Percentiles rank a stretch among this genome's conserved stretches.
These are phyloP conservation scores for Bromus sterilis DNA, from an alignment of 176 grass and related monocot species.

Conservation along the genomic window DNA sequence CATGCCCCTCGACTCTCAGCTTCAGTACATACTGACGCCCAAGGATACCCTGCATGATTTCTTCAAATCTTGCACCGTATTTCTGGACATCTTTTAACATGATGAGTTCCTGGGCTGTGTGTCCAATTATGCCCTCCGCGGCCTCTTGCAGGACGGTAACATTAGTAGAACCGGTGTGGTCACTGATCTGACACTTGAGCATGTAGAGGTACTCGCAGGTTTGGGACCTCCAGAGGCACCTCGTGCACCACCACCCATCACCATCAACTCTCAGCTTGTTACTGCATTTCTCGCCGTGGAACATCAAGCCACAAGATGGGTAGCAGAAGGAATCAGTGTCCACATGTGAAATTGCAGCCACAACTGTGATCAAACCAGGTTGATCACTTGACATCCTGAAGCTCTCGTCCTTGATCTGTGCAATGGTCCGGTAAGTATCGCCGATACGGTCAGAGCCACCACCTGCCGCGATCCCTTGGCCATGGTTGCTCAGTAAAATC, in stretches of 20 bases:
- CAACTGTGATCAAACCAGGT: constrained; percentile 58
- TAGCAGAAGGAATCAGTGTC: constrained; percentile 56
- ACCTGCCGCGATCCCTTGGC: constrained; percentile 35
- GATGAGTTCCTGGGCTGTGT: background rate
- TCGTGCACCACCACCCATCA: constrained; percentile 75
- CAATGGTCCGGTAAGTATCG: constrained; percentile 41
- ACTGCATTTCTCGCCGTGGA: constrained; percentile 40
- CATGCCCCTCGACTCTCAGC: constrained; percentile 55
- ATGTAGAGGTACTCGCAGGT: constrained; percentile 71
- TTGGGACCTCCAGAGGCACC: constrained; percentile 30
- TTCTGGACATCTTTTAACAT: constrained; percentile 35
- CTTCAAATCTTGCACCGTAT: constrained; percentile 44
- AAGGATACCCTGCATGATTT: constrained; percentile 38
- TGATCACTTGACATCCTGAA: constrained; percentile 50
- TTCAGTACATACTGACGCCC: constrained; percentile 57
- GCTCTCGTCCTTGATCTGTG: constrained; percentile 74
- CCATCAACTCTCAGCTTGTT: constrained; percentile 78
- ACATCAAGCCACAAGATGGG: constrained; percentile 39
- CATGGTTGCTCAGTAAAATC: constrained; percentile 27
- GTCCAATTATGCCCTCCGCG: background rate
- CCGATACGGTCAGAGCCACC: constrained; percentile 26
- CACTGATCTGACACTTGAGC: constrained; percentile 53
- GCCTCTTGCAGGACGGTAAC: constrained; percentile 34
- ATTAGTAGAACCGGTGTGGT: constrained; percentile 58
- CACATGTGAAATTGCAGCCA: constrained; percentile 46